Base-by-base conservation (phyloP, 352 stramenopile genomes). In the Phytophthora sp. region DNA sequence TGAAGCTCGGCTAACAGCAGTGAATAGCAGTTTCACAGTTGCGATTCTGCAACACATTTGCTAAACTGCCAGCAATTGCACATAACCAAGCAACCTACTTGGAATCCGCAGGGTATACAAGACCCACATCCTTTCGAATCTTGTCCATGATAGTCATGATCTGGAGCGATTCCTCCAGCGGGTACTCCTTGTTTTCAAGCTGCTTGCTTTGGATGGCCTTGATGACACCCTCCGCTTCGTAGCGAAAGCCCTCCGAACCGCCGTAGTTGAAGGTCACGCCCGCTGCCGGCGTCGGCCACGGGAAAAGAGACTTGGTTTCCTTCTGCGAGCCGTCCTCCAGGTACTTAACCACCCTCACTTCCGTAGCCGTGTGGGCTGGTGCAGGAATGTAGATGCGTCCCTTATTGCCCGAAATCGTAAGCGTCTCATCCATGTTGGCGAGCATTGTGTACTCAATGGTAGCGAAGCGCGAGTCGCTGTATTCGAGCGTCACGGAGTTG, bases 221-320 rank as follows among this genome's bases (percentile, higher is more conserved):
- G 1, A 71, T 75, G 9, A 94, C 84, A 2, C 84, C 78, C 49
- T 82, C 74, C 3, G 74, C 83, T 67, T 96, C 87, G 62, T 93
- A 94, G 15, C 68, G 53, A 41, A 96, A 92, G 9, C 84, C 80
- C 17, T 72, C 63, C 21, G 77, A 90, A 30, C 85, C 83, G 15
- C 69, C 80, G 30, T 69, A 62, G 31, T 61, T 54, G 63, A 91
- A 93, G 54, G 88, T 85, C 31, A 60, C 54, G 1, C 64, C 59
- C 15, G 81, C 17, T 4, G 74, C 70, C 2, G 70, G 56, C 10
- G 65, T 49, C 5, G 77, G 68, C 20, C 64, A 58, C n/a, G 79
- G 73, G 45, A 92, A 88, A 13, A 66, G 41, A 23, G 80, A 58
- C 17, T 62, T 62, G 11, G 76, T 45, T 30, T 83, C 70, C 44